Conservation (phyloP, 805 yeast species). For the Wickerhamomyces hampshirensis region DNA sequence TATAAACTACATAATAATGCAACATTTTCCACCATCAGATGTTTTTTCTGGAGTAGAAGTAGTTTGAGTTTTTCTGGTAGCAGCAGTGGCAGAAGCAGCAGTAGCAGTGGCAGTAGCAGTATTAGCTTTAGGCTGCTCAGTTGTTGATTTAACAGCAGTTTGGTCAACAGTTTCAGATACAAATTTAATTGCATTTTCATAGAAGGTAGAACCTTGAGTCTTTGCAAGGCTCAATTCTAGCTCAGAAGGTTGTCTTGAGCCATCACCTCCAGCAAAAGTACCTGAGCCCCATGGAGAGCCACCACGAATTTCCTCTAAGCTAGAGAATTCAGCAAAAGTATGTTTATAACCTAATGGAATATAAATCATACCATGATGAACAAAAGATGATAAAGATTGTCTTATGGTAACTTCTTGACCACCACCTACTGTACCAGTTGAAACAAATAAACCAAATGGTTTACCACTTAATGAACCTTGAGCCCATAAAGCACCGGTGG, state of each 20-base stretch:
- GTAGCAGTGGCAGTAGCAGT: constrained; percentile 7
- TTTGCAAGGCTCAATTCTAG: constrained; percentile 61
- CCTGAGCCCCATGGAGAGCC: constrained; percentile 90
- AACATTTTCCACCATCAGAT: constrained; percentile 24
- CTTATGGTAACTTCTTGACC: constrained; percentile 71
- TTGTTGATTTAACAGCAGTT: constrained; percentile 2
- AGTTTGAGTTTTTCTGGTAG: constrained; percentile 17
- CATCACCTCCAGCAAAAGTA: constrained; percentile 68
- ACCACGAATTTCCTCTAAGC: constrained; percentile 67
- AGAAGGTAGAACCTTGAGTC: constrained; percentile 65
- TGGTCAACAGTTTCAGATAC: constrained; percentile 4
- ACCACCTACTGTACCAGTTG: constrained; percentile 71
- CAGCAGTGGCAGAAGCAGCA: constrained; percentile 5
- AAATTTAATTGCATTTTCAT: constrained; percentile 35
- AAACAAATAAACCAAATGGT: constrained; percentile 65
- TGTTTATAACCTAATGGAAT: constrained; percentile 71
- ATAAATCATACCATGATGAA: constrained; percentile 73
- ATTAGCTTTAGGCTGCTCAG: constrained; percentile 5
- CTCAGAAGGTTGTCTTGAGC: constrained; percentile 60
- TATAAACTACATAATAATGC: constrained; percentile 27
- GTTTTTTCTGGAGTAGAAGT: constrained; percentile 16
- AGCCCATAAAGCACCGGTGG: constrained; percentile 75
- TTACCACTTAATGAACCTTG: constrained; percentile 64
- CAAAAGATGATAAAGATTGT: constrained; percentile 50
- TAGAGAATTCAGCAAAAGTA: constrained; percentile 49